Conservation (phyloP, 108 stramenopile species). For the Stephanodiscus triporus region DNA sequence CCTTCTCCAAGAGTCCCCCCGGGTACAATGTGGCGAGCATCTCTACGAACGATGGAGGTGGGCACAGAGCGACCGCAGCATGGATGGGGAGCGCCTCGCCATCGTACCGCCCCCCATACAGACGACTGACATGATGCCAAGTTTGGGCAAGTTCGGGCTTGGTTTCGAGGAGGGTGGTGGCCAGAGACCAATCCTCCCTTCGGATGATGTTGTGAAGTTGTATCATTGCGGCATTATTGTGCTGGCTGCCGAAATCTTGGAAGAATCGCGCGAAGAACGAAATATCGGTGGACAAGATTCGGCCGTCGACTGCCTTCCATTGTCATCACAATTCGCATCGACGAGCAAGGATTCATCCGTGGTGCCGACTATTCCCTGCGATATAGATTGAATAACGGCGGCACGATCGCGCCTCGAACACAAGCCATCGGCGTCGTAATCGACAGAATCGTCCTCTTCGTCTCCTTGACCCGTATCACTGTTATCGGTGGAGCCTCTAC, state of each 20-base stretch:
- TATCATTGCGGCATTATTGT: conserved; percentile 1
- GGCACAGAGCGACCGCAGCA: conserved; percentile 34
- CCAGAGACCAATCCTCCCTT: conserved; percentile 50
- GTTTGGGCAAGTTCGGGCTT: conserved; percentile 31
- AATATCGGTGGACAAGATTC: conserved; percentile 6
- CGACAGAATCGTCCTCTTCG: neutral
- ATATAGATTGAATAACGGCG: conserved; percentile 33
- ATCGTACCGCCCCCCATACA: conserved; percentile 38
- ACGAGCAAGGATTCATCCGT: conserved; percentile 9
- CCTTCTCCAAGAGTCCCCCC: conserved; percentile 33
- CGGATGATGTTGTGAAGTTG: conserved; percentile 32
- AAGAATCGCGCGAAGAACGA: conserved; percentile 14
- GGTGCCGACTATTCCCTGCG: conserved; percentile 30
- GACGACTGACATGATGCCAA: conserved; percentile 36
- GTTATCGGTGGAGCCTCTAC: conserved; percentile 26
- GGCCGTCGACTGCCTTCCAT: neutral
- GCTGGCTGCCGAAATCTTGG: neutral
- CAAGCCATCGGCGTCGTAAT: neutral
- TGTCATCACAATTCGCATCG: neutral
- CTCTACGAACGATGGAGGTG: conserved; percentile 35
- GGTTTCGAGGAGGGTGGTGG: conserved; percentile 23
- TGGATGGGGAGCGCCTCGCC: conserved; percentile 40
- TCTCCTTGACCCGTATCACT: neutral
- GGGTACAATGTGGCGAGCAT: conserved; percentile 22
- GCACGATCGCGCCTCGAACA: conserved; percentile 26